These are phyloP conservation scores for Exophiala lecanii-corni DNA, from an alignment of 2,329 filamentous ascomycete species.

Conservation along the genomic window DNA sequence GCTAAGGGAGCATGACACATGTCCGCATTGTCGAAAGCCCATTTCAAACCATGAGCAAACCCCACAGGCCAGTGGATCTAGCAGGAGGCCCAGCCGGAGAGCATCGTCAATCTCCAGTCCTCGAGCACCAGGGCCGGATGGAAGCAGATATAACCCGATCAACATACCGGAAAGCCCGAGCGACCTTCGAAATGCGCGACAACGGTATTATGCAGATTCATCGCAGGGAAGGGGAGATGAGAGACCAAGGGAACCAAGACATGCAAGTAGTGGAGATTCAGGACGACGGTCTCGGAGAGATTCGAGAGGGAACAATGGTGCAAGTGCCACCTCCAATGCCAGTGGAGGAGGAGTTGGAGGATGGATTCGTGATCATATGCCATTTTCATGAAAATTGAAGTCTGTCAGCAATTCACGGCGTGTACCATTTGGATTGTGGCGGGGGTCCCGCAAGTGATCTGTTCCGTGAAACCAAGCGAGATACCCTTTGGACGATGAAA, in stretches of 20 bases:
- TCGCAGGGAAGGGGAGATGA: constrained; percentile 1
- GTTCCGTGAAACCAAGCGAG: no score
- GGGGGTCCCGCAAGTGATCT: no score
- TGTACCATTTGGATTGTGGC: no score
- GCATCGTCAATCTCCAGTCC: constrained; percentile 21
- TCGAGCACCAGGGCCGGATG: constrained; percentile 10
- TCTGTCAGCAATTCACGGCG: no score
- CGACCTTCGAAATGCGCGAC: constrained; percentile 22
- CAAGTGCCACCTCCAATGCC: constrained; percentile 5
- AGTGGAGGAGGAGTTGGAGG: constrained; percentile 25
- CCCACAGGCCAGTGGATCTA: constrained; percentile 6
- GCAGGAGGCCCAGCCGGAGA: constrained; percentile 13
- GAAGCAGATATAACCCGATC: constrained; percentile 25
- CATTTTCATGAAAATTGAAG: constrained; percentile 2
- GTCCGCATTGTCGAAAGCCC: constrained; percentile 55
- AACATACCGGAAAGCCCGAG: constrained; percentile 16
- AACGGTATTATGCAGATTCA: constrained; percentile 16
- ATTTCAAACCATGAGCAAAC: constrained; percentile 29
- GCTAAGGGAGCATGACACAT: constrained; percentile 88
- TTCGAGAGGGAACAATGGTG: constrained; percentile 12
- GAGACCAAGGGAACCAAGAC: constrained; percentile 16
- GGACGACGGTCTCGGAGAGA: constrained; percentile 4
- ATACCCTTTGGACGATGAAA: no score
- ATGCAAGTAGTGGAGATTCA: constrained; percentile 24
- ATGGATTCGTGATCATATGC: constrained; percentile 29